A percentile compares a stretch with the other conserved stretches of the same genome.
phyloP scores from a whole-genome alignment of 345 rosid species.

The Salix dunnii region DNA sequence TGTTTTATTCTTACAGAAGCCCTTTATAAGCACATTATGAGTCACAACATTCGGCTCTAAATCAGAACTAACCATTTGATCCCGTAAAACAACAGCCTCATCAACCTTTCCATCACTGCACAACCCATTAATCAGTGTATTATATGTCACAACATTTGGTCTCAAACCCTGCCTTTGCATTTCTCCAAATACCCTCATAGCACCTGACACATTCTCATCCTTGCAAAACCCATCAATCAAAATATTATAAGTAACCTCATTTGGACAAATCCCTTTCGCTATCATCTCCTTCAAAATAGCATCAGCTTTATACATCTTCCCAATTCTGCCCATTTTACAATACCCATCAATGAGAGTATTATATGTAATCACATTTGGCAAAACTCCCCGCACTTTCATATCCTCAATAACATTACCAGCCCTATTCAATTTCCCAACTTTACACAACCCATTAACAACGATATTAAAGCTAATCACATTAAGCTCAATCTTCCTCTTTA shows the following conservation, averaged over 20 bases:
- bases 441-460: constrained; percentile 58
- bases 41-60: constrained; percentile 54
- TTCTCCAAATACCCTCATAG: constrained; percentile 57
- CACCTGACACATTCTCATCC: constrained; percentile 53
- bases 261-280: constrained; percentile 39
- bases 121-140: constrained; percentile 54
- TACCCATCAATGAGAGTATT: constrained; percentile 69
- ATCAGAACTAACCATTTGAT: constrained; percentile 55
- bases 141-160: constrained; percentile 58
- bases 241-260: constrained; percentile 64
- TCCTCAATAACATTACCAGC: constrained; percentile 67
- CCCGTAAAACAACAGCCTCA: constrained; percentile 46
- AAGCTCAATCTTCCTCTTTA: constrained; percentile 53
- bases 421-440: constrained; percentile 65
- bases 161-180: constrained; percentile 59
- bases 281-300: constrained; percentile 67
- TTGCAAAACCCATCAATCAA: constrained; percentile 79
- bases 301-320: constrained; percentile 78
- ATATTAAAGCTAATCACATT: constrained; percentile 50
- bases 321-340: constrained; percentile 56
- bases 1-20: constrained; percentile 64
- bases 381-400: constrained; percentile 53
- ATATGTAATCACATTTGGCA: constrained; percentile 54
- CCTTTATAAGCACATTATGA: constrained; percentile 62
- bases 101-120: constrained; percentile 45